Percentiles rank a stretch among this genome's conserved stretches.
These are phyloP conservation scores for Apium graveolens DNA, from an alignment of 129 eudicot genomes.

Conservation along the genomic window DNA sequence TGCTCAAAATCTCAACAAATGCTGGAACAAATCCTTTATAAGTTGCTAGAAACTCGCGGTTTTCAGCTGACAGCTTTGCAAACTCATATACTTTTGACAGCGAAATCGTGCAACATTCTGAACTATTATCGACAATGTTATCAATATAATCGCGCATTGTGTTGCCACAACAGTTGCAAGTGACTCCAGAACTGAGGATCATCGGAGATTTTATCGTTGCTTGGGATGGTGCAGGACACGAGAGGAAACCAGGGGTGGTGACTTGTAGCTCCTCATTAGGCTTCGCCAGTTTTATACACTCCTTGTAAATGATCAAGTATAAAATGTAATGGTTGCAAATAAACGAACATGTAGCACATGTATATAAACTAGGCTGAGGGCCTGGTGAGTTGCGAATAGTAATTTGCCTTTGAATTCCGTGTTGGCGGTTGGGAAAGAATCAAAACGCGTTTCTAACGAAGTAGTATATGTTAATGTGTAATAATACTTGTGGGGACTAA, in stretches of 20 bases:
- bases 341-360: neutral
- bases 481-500: neutral
- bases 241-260: neutral
- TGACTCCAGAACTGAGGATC: neutral
- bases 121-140: neutral
- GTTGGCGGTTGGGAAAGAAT: constrained; percentile 1
- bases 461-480: neutral
- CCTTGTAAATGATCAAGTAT: neutral
- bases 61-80: constrained; percentile 31
- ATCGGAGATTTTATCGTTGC: neutral
- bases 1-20: constrained; percentile 17
- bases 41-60: constrained; percentile 31
- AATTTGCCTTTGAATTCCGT: neutral
- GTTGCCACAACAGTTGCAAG: neutral
- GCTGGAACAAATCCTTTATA: constrained; percentile 32
- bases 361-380: neutral
- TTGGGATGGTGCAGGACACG: neutral
- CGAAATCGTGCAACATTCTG: neutral
- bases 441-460: neutral
- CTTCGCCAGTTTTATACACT: neutral
- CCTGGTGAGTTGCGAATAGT: neutral
- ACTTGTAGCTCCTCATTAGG: neutral
- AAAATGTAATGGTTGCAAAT: neutral
- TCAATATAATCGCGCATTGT: neutral
- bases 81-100: constrained; percentile 24